Evolutionary conservation across 2,329 filamentous ascomycete genomes (phyloP).

Genomic region (Pyrenophora seminiperda): DNA sequence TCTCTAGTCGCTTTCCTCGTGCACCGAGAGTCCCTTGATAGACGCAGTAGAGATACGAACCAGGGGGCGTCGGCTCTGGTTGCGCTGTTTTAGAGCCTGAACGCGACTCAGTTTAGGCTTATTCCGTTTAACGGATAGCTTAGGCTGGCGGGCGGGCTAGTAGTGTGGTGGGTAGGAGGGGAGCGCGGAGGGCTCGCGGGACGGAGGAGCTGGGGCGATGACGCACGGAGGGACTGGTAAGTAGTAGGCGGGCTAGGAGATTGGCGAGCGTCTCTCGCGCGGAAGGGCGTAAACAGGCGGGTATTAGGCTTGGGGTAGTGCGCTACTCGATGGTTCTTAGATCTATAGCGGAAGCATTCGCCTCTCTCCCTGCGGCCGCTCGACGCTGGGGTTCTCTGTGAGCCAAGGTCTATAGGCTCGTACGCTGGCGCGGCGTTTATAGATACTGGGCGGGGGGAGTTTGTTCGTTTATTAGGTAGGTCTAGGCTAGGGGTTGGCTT

Average conservation of each 20-base stretch:
- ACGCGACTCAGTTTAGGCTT: constrained; percentile 3
- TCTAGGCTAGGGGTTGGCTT: too few relatives aligned
- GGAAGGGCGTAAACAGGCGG: not conserved
- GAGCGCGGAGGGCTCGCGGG: not conserved
- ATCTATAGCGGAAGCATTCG: not conserved
- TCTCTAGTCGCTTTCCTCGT: not conserved
- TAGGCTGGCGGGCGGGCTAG: too few relatives aligned
- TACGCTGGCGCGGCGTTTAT: too few relatives aligned
- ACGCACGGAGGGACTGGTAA: not conserved
- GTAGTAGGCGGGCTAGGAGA: not conserved
- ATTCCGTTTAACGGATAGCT: not conserved
- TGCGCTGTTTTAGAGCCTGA: not conserved
- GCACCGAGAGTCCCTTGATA: not conserved
- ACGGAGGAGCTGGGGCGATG: not conserved
- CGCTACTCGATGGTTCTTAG: too few relatives aligned
- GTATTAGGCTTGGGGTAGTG: not conserved
- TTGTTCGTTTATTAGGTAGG: too few relatives aligned
- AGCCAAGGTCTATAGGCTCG: too few relatives aligned
- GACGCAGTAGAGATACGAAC: not conserved
- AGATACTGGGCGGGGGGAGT: too few relatives aligned
- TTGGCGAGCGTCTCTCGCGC: not conserved
- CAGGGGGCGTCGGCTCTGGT: not conserved
- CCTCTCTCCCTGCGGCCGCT: not conserved
- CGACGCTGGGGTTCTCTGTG: not conserved
- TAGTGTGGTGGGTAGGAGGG: not conserved